These are phyloP conservation scores for Alternaria gaisen DNA, from an alignment of 2,329 filamentous ascomycete genomes.

Conservation along the genomic window DNA sequence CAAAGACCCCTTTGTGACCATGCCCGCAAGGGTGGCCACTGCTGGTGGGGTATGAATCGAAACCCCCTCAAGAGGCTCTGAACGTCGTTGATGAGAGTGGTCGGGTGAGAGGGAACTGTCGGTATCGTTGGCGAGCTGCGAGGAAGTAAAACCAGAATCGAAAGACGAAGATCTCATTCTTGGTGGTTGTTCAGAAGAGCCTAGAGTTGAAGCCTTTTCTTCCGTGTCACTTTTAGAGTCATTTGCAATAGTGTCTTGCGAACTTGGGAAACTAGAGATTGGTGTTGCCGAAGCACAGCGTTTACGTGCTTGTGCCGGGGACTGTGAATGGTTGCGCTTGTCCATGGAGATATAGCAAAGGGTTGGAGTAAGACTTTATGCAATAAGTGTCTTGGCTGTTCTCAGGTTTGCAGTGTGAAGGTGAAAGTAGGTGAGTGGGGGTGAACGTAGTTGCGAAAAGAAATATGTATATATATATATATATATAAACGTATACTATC, in stretches of 20 bases:
- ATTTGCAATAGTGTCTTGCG: not conserved
- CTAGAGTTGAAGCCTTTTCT: not conserved
- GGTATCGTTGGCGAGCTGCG: not conserved
- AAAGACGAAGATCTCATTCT: not conserved
- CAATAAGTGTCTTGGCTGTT: too few species aligned
- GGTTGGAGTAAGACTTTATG: too few species aligned
- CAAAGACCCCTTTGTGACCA: not conserved
- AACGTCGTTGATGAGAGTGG: not conserved
- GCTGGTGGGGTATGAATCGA: not conserved
- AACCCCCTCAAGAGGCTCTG: too few species aligned
- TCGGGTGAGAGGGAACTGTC: not conserved
- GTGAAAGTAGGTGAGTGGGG: too few species aligned
- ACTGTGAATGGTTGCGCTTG: not conserved
- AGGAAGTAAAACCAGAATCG: not conserved
- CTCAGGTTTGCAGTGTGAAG: too few species aligned
- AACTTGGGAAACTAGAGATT: not conserved
- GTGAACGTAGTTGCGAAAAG: too few species aligned
- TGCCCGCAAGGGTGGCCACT: not conserved
- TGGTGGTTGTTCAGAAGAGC: not conserved
- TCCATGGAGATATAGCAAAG: not conserved
- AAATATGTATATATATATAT: too few species aligned
- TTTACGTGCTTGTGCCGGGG: not conserved
- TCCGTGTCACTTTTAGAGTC: not conserved
- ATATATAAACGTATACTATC: too few species aligned
- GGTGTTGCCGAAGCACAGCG: not conserved